Percentiles rank a stretch among this genome's conserved stretches.
These are phyloP conservation scores for Pyrenophora teres DNA, from an alignment of 2,329 filamentous ascomycete species.

Conservation along the genomic window DNA sequence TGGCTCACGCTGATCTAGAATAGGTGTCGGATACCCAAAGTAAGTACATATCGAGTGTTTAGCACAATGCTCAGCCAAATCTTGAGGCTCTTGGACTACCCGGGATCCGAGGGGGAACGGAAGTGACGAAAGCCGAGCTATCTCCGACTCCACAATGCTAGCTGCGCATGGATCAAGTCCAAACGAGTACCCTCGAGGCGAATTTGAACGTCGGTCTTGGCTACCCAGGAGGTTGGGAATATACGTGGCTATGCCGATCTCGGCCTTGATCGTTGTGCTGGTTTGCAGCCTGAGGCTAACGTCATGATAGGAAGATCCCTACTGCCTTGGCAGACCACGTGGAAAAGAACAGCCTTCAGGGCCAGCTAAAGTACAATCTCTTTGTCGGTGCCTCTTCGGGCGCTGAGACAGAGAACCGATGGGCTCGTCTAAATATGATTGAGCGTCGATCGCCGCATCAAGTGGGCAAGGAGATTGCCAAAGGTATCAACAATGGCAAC, in stretches of 20 bases:
- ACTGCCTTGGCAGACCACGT: slow-evolving; percentile 85
- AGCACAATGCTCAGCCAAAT: neutral
- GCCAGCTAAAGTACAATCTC: slow-evolving; percentile 81
- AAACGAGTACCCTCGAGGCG: neutral
- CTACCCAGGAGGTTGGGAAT: slow-evolving; percentile 6
- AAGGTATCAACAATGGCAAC: slow-evolving; percentile 84
- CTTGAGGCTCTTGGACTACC: slow-evolving; percentile 5
- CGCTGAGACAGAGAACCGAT: slow-evolving; percentile 88
- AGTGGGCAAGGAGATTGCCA: slow-evolving; percentile 86
- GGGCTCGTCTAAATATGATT: slow-evolving; percentile 90
- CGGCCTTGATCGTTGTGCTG: neutral
- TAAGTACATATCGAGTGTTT: slow-evolving; percentile 49
- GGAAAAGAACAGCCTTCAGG: slow-evolving; percentile 78
- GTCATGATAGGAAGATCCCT: slow-evolving; percentile 70
- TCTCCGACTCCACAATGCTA: slow-evolving; percentile 25
- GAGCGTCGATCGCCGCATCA: slow-evolving; percentile 83
- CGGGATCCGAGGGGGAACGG: slow-evolving; percentile 36
- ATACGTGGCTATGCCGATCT: neutral
- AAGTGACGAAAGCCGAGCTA: slow-evolving; percentile 30
- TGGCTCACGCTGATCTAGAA: no score
- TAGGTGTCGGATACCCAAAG: slow-evolving; percentile 73
- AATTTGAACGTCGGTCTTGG: neutral
- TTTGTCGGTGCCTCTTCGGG: slow-evolving; percentile 91
- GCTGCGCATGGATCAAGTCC: slow-evolving; percentile 15
- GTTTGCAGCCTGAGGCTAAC: slow-evolving; percentile 2